phyloP scores from a whole-genome alignment of 2,329 filamentous ascomycete species.

The Alternaria postmessia region DNA sequence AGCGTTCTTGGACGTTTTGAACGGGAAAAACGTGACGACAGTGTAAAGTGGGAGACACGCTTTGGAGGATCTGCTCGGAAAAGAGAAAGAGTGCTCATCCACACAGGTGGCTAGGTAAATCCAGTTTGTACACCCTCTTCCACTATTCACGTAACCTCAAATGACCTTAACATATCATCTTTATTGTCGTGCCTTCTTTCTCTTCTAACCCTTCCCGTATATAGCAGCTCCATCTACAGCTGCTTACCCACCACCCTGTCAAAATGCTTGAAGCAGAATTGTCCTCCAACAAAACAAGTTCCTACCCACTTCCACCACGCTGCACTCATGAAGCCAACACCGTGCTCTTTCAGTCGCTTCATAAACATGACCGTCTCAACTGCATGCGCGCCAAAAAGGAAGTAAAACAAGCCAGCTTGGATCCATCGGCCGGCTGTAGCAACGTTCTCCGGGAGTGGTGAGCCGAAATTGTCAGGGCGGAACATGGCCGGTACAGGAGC shows the following conservation, averaged over 20 bases:
- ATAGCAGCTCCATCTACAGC: background rate
- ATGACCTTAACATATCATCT: background rate
- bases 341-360: slow-evolving; percentile 23
- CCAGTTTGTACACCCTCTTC: background rate
- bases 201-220: background rate
- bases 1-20: slow-evolving; percentile 34
- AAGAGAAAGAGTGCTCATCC: background rate
- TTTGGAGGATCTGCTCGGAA: background rate
- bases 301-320: slow-evolving; percentile 37
- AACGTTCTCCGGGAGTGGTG: slow-evolving; percentile 12
- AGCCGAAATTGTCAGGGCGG: slow-evolving; percentile 23
- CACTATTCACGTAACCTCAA: background rate
- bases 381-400: slow-evolving; percentile 32
- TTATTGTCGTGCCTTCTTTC: background rate
- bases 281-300: slow-evolving; percentile 36
- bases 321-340: slow-evolving; percentile 22
- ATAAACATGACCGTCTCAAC: slow-evolving; percentile 33
- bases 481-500: slow-evolving; percentile 31
- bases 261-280: slow-evolving; percentile 35
- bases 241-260: slow-evolving; percentile 20
- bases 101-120: background rate
- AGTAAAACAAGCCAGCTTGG: slow-evolving; percentile 33
- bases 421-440: slow-evolving; percentile 29
- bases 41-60: background rate
- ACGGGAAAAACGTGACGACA: slow-evolving; percentile 19